A percentile compares a stretch with the other conserved stretches of the same genome.
Evolutionary conservation across 148 eudicot species (phyloP).

Genomic region (Suaeda aralocaspica): DNA sequence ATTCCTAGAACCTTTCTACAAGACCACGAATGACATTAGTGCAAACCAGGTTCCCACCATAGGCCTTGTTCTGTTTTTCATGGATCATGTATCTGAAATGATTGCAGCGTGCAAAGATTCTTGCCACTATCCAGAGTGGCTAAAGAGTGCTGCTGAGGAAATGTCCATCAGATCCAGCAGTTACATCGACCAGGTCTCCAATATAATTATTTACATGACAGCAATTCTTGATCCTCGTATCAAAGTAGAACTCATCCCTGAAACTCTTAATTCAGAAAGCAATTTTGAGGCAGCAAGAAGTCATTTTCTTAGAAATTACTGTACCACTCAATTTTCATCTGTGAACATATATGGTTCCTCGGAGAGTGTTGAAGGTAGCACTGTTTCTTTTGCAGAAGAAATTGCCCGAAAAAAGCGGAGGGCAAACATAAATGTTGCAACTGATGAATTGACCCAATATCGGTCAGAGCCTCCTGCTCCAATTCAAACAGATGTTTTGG

Average conservation of each 20-base stretch:
- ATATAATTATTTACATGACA: conserved; percentile 69
- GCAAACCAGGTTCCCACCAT: conserved; percentile 54
- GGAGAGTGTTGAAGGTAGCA: conserved; percentile 45
- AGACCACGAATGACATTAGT: conserved; percentile 67
- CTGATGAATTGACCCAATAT: conserved; percentile 78
- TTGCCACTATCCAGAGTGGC: conserved; percentile 75
- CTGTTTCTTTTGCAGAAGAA: conserved; percentile 84
- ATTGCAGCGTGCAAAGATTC: conserved; percentile 61
- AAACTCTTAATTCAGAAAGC: conserved; percentile 53
- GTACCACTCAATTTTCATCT: conserved; percentile 44
- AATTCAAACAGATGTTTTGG: conserved; percentile 59
- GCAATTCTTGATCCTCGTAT: conserved; percentile 84
- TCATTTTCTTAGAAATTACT: conserved; percentile 65
- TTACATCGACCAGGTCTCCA: conserved; percentile 60
- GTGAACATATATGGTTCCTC: conserved; percentile 40
- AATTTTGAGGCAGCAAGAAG: conserved; percentile 59
- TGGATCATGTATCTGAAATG: conserved; percentile 82
- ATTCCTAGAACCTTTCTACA: conserved; percentile 74
- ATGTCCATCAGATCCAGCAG: conserved; percentile 50
- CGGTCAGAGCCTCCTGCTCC: conserved; percentile 77
- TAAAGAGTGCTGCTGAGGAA: conserved; percentile 54
- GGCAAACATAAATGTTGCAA: conserved; percentile 44
- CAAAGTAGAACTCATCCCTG: conserved; percentile 75
- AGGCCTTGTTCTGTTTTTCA: conserved; percentile 78
- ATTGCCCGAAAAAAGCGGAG: conserved; percentile 79